Conservation (phyloP, 2,329 filamentous ascomycete genomes). For the Cladophialophora immunda region DNA sequence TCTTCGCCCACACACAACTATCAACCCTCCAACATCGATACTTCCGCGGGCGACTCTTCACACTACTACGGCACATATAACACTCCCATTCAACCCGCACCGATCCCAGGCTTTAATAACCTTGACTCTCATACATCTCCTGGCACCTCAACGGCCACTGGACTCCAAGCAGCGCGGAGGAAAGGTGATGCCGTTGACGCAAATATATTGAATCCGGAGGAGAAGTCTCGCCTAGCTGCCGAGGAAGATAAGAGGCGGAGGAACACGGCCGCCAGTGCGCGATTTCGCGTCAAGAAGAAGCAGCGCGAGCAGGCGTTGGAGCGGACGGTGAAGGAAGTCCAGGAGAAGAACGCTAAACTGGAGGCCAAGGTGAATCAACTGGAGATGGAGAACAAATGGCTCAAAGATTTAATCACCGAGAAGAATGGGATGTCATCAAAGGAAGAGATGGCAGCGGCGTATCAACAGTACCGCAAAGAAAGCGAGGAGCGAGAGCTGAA, state of each 20-base stretch:
- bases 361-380: conserved; percentile 78
- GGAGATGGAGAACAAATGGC: conserved; percentile 84
- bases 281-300: conserved; percentile 96
- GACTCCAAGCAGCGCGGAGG: conserved; percentile 8
- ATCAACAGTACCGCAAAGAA: conserved; percentile 51
- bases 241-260: conserved; percentile 90
- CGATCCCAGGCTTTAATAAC: conserved; percentile 30
- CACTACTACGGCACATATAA: conserved; percentile 39
- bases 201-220: conserved; percentile 66
- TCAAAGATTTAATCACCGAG: conserved; percentile 81
- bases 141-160: conserved; percentile 5
- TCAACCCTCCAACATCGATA: conserved; percentile 30
- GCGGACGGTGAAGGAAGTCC: conserved; percentile 81
- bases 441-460: conserved; percentile 51
- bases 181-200: conserved; percentile 29
- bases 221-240: conserved; percentile 75
- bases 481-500: conserved; percentile 41
- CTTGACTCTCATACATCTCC: conserved; percentile 28
- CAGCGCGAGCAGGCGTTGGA: conserved; percentile 89
- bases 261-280: conserved; percentile 87
- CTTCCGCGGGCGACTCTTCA: conserved; percentile 30
- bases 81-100: conserved; percentile 41
- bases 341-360: conserved; percentile 77
- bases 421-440: conserved; percentile 70
- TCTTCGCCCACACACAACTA: conserved; percentile 30